Evolutionary conservation across 2,329 filamentous ascomycete genomes (phyloP).

Genomic region (Cladosporium sp.): DNA sequence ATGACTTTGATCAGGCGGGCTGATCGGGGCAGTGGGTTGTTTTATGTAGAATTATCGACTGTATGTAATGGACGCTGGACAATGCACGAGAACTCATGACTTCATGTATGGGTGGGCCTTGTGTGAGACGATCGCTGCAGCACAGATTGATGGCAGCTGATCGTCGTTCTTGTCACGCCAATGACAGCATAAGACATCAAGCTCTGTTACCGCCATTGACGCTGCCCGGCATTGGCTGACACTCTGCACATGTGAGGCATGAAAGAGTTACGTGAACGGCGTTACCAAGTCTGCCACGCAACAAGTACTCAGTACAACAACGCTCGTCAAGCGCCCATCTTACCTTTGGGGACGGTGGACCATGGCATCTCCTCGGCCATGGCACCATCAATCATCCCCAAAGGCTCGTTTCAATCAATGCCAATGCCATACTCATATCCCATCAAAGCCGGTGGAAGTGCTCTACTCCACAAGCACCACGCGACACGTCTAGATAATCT

Average conservation of each 20-base stretch:
- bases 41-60: not conserved
- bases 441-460: not conserved
- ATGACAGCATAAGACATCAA: not conserved
- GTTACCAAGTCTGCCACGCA: not conserved
- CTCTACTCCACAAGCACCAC: not conserved
- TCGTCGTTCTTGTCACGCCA: constrained; percentile 9
- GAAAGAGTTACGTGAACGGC: not conserved
- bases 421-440: not conserved
- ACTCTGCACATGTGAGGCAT: not conserved
- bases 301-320: not conserved
- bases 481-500: constrained; percentile 4
- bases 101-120: not conserved
- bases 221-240: not conserved
- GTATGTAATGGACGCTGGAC: constrained; percentile 3
- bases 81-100: not conserved
- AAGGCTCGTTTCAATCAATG: not conserved
- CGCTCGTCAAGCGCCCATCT: not conserved
- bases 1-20: constrained; percentile 16
- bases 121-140: constrained; percentile 8
- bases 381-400: not conserved
- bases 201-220: not conserved
- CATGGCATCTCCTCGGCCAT: not conserved
- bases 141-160: constrained; percentile 2
- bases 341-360: no score
- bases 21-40: not conserved